Evolutionary conservation across 768 basidiomycete genomes (phyloP), one percentile per base, ranked within the genome.

Genomic region (Termitomyces sp.): DNA sequence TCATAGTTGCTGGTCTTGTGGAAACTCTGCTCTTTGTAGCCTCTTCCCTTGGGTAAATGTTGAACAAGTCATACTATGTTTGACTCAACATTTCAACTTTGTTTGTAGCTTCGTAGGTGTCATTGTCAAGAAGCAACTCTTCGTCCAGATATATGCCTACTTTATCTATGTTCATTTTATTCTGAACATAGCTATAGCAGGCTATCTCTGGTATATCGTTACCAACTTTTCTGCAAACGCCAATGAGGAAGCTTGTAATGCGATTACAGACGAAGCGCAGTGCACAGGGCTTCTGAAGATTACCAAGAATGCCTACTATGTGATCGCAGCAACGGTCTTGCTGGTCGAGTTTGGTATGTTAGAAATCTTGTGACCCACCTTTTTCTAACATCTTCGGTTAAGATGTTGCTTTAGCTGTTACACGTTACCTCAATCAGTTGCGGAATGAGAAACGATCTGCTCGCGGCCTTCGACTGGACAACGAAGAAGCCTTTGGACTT

Each of bases 91-190:
- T 52, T 5, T 30, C 2, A n/a, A 26, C 10, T 16, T 40, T 24
- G 13, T 54, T 38, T 45, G 49, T 40, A 88, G 86, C 20, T 79
- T 88, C 54, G 75, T 85, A 33, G 87, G 87, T n/a, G 78, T 77
- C 0, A 73, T 86, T 54, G 79, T 82, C 41, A 80, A 81, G 65
- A 87, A 87, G 64, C 84, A 83, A 69, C 64, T 73, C 2, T 84
- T 88, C 63, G 75, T 84, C 50, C 77, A 76, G 64, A 74, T 76
- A 49, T 86, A 85, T 63, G 71, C 79, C 10, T 80, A 81, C 66
- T 79, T 80, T 67, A 70, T 84, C 65, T 82, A 83, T 71, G 60
- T 77, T 61, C 82, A 86, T 70, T 78, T 85, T 65, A 41, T 81
- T 62, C 57, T 84, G 74, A 84, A 83, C 66, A 57, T 85, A 66